Evolutionary conservation across 306 rosid genomes (phyloP).

Genomic region (Ochetophila trinervis): DNA sequence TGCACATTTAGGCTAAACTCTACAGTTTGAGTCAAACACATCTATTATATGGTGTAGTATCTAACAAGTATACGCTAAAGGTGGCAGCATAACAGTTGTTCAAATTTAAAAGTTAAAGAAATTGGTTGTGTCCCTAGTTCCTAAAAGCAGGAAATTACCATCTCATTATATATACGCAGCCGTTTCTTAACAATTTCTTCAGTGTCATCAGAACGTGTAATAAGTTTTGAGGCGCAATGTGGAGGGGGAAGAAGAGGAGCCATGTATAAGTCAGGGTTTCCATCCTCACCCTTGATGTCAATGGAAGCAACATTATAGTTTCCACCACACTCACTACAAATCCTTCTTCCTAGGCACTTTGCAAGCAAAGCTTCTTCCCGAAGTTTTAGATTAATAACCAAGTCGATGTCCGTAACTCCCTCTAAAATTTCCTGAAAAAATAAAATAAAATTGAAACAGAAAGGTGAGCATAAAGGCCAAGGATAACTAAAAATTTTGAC

Average conservation of each 20-base stretch:
- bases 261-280: constrained; percentile 44
- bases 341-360: constrained; percentile 51
- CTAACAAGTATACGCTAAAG: neutral
- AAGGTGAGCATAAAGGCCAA: neutral
- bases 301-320: constrained; percentile 43
- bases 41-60: neutral
- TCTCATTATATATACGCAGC: constrained; percentile 40
- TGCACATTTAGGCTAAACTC: no score
- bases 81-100: constrained; percentile 1
- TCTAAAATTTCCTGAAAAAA: constrained; percentile 48
- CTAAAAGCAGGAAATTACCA: constrained; percentile 26
- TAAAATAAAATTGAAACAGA: neutral
- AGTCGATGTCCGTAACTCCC: constrained; percentile 45
- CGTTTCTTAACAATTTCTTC: constrained; percentile 48
- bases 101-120: neutral
- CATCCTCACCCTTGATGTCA: constrained; percentile 43
- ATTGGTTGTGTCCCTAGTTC: neutral
- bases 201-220: constrained; percentile 42
- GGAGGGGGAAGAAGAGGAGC: constrained; percentile 49
- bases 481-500: neutral
- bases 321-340: constrained; percentile 45
- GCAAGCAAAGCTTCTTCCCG: constrained; percentile 50
- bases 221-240: constrained; percentile 46
- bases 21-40: neutral
- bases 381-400: constrained; percentile 49